phyloP scores from a whole-genome alignment of 1,139 yeast species.

The Martiniozyma asiatica region DNA sequence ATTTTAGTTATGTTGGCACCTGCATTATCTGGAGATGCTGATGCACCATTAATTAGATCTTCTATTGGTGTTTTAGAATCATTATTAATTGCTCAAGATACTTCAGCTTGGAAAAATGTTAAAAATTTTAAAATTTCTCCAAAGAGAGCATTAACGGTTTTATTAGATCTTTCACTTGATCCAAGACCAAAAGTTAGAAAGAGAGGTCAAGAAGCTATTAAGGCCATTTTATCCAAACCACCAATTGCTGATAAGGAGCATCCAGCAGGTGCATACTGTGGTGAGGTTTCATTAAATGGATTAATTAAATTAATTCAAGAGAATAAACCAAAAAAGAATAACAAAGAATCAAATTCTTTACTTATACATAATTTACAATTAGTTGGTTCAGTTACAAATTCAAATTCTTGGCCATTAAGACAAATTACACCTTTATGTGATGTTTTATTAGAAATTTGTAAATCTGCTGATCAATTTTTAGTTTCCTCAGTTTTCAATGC shows the following conservation, averaged over 20 bases:
- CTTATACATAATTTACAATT: slow-evolving; percentile 72
- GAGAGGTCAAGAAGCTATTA: slow-evolving; percentile 83
- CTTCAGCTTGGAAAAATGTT: slow-evolving; percentile 56
- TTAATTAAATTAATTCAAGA: slow-evolving; percentile 35
- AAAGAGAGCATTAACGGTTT: slow-evolving; percentile 67
- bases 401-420: slow-evolving; percentile 72
- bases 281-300: slow-evolving; percentile 52
- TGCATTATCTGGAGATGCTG: slow-evolving; percentile 59
- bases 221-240: slow-evolving; percentile 42
- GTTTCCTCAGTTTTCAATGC: slow-evolving; percentile 76
- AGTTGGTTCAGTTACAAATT: slow-evolving; percentile 52
- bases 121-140: slow-evolving; percentile 52
- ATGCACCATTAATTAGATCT: slow-evolving; percentile 78
- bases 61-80: slow-evolving; percentile 79
- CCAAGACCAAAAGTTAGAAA: slow-evolving; percentile 92
- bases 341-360: slow-evolving; percentile 41
- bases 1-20: slow-evolving; percentile 75
- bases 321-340: slow-evolving; percentile 29
- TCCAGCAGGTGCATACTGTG: slow-evolving; percentile 59
- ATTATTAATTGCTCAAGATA: slow-evolving; percentile 69
- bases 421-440: slow-evolving; percentile 69
- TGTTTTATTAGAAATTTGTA: slow-evolving; percentile 58
- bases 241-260: slow-evolving; percentile 74
- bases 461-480: slow-evolving; percentile 73
- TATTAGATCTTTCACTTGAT: slow-evolving; percentile 72